Evolutionary conservation across 768 basidiomycete genomes (phyloP), one percentile per base, ranked within the genome.

Genomic region (Agrocybe praecox): DNA sequence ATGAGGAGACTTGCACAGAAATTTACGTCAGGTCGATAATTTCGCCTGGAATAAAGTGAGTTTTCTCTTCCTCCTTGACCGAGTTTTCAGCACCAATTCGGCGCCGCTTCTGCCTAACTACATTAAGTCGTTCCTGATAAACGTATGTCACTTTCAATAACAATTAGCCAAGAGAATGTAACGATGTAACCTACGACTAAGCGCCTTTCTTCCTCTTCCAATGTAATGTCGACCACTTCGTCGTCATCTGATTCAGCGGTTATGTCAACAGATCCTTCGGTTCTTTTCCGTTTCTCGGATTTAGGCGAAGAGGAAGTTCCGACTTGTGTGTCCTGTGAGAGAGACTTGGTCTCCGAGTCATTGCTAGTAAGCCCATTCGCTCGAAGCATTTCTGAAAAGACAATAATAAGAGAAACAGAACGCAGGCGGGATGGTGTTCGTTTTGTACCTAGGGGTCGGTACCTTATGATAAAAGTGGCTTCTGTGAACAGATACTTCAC

Each of bases 21-120:
- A 3, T 5, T 51, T 26, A 56, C 9, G 55, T 56, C 18, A 56
- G 29, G 24, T 56, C 55, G 17, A 56, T 56, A 33, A 56, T 43
- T 56, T 56, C 55, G 6, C 56, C 56, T 1, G 32, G 49, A 22
- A 26, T 29, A 21, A 57, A 57, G 32, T 14, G 33, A 7, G 49
- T 7, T 12, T 46, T 19, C 36, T 40, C 36, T 14, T 40, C 36
- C 6, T 14, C 4, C 36, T 40, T 40, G 5, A 40, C n/a, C 12
- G 33, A 22, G 3, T 40, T 40, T 21, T 21, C 19, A 22, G 50
- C 15, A 21, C 36, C 11, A 12, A 51, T 34, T 51, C 18, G 33
- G 21, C 26, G 19, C 1, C 14, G 21, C 22, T 23, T 51, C 34
- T 22, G 21, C 22, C 36, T 23, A 14, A 51, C 14, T 51, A 19